Conservation (phyloP, 805 yeast species). For the Pichia thaimueangensis region DNA sequence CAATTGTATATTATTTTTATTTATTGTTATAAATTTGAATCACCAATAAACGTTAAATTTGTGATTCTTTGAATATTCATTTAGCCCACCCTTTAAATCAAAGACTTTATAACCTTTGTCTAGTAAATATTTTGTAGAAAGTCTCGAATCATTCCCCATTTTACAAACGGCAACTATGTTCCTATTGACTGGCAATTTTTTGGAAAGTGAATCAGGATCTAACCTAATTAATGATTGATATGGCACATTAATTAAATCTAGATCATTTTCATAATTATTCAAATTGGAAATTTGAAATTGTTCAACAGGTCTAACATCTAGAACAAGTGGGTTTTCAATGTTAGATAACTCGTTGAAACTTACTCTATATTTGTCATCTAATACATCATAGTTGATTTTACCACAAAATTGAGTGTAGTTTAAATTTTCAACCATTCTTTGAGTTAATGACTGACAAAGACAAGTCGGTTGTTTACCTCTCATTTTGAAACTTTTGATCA, state of each 20-base stretch:
- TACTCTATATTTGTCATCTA: slow-evolving; percentile 41
- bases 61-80: slow-evolving; percentile 12
- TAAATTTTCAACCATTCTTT: slow-evolving; percentile 38
- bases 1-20: too few species aligned
- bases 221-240: slow-evolving; percentile 40
- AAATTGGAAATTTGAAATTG: slow-evolving; percentile 67
- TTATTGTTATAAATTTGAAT: too few species aligned
- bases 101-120: slow-evolving; percentile 47
- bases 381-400: slow-evolving; percentile 36
- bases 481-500: slow-evolving; percentile 72
- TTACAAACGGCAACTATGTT: slow-evolving; percentile 65
- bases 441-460: slow-evolving; percentile 62
- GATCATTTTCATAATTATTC: slow-evolving; percentile 35
- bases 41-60: slow-evolving; percentile 21
- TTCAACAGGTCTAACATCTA: slow-evolving; percentile 78
- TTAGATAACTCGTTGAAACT: slow-evolving; percentile 32
- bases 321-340: slow-evolving; percentile 22
- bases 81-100: slow-evolving; percentile 76
- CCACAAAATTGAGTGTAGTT: slow-evolving; percentile 81
- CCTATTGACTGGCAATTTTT: slow-evolving; percentile 6
- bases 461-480: slow-evolving; percentile 59
- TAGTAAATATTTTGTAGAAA: slow-evolving; percentile 55
- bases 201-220: slow-evolving; percentile 15
- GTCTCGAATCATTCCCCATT: slow-evolving; percentile 85
- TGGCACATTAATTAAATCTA: slow-evolving; percentile 46